A percentile compares a stretch with the other conserved stretches of the same genome.
phyloP scores from a whole-genome alignment of 768 basidiomycete genomes.

The Lactarius sanguifluus region DNA sequence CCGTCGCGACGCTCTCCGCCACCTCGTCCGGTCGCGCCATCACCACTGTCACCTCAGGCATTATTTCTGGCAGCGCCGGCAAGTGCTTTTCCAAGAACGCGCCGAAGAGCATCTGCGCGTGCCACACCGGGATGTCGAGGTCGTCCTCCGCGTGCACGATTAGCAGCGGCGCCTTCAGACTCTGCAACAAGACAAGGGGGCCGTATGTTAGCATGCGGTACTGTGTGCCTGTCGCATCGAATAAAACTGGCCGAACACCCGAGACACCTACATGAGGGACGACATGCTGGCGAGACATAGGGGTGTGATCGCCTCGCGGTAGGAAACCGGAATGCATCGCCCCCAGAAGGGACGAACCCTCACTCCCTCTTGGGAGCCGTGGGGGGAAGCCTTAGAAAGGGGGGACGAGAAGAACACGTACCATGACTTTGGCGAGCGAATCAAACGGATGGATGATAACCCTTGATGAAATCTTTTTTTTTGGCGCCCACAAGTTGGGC shows the following conservation, averaged over 20 bases:
- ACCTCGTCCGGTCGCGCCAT: constrained; percentile 41
- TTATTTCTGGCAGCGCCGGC: constrained; percentile 41
- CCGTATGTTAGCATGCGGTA: not conserved
- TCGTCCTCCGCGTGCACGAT: constrained; percentile 78
- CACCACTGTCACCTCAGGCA: constrained; percentile 33
- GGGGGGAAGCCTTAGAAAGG: not conserved
- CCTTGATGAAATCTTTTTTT: constrained; percentile 51
- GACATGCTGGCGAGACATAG: not conserved
- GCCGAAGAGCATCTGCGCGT: constrained; percentile 68
- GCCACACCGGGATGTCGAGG: constrained; percentile 65
- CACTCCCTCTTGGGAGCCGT: not conserved
- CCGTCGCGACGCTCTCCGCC: constrained; percentile 38
- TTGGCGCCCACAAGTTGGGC: not conserved
- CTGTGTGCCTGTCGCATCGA: not conserved
- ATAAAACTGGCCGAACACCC: not conserved
- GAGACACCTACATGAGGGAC: not conserved
- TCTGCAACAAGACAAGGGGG: constrained; percentile 39
- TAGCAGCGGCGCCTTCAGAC: constrained; percentile 64
- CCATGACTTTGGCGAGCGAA: constrained; percentile 60
- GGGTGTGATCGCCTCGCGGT: too few relatives aligned
- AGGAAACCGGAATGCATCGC: not conserved
- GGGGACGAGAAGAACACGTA: constrained; percentile 36
- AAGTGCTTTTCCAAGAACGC: constrained; percentile 62
- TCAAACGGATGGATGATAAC: constrained; percentile 60
- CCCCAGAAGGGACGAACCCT: not conserved